Evolutionary conservation across 108 stramenopile genomes (phyloP).

Genomic region (Nitzschia sp.): DNA sequence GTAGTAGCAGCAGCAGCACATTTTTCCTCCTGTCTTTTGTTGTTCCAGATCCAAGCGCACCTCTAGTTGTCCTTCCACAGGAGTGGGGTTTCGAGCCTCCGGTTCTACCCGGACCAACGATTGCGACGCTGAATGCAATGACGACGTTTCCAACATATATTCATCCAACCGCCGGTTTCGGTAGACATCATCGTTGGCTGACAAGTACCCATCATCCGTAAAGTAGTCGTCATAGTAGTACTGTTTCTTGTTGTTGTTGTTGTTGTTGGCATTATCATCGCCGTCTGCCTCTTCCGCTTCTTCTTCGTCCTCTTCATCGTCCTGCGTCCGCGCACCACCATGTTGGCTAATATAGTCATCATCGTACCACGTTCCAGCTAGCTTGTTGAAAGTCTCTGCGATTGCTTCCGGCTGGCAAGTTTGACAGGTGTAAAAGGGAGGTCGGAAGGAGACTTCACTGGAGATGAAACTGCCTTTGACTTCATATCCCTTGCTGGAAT

Average conservation of each 20-base stretch:
- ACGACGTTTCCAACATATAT: not conserved
- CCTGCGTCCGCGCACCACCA: slow-evolving; percentile 47
- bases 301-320: slow-evolving; percentile 30
- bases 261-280: slow-evolving; percentile 30
- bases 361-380: slow-evolving; percentile 74
- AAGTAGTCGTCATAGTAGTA: slow-evolving; percentile 39
- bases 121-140: not conserved
- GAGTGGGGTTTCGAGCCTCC: not conserved
- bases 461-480: slow-evolving; percentile 58
- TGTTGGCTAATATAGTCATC: slow-evolving; percentile 74
- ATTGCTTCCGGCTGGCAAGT: slow-evolving; percentile 60
- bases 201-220: slow-evolving; percentile 39
- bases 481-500: slow-evolving; percentile 62
- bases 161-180: slow-evolving; percentile 15
- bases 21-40: too few relatives aligned
- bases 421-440: slow-evolving; percentile 78
- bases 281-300: slow-evolving; percentile 33
- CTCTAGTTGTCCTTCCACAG: slow-evolving; percentile 14
- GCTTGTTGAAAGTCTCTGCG: slow-evolving; percentile 74
- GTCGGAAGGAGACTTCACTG: slow-evolving; percentile 74
- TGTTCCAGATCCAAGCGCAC: too few relatives aligned
- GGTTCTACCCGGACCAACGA: not conserved
- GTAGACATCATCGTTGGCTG: slow-evolving; percentile 48
- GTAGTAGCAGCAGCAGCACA: too few relatives aligned
- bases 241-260: slow-evolving; percentile 36